Evolutionary conservation across 371 early-diverging fungal species (phyloP).

Genomic region (Cokeromyces recurvatus): DNA sequence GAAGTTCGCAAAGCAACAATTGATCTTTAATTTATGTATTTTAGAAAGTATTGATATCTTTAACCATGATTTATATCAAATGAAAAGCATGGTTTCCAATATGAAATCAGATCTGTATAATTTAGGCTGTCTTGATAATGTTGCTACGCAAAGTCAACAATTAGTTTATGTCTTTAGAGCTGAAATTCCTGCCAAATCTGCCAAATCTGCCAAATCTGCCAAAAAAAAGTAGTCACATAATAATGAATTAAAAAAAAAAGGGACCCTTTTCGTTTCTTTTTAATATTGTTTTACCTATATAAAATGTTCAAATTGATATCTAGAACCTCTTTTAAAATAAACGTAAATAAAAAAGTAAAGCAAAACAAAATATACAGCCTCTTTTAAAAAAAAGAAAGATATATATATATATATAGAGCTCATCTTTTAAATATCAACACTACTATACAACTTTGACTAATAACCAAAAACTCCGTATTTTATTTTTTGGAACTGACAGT

Average conservation of each 20-base stretch:
- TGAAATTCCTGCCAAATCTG: background rate
- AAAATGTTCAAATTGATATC: too few relatives aligned
- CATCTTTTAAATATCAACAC: too few relatives aligned
- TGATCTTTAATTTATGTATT: slow-evolving; percentile 26
- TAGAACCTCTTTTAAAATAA: too few relatives aligned
- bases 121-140: slow-evolving; percentile 2
- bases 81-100: slow-evolving; percentile 18
- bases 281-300: too few relatives aligned
- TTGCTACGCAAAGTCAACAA: background rate
- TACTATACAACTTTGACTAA: too few relatives aligned
- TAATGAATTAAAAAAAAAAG: too few relatives aligned
- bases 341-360: too few relatives aligned
- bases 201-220: background rate
- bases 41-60: slow-evolving; percentile 33
- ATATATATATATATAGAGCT: too few relatives aligned
- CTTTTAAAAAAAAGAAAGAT: too few relatives aligned
- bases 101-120: slow-evolving; percentile 4
- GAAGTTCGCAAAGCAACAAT: slow-evolving; percentile 21
- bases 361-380: too few relatives aligned
- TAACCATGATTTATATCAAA: slow-evolving; percentile 31
- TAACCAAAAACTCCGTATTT: slow-evolving; percentile 36
- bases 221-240: too few relatives aligned
- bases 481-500: slow-evolving; percentile 85
- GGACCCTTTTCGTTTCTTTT: too few relatives aligned
- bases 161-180: slow-evolving; percentile 4